phyloP scores from a whole-genome alignment of 345 rosid species.

The Melaleuca alternifolia region DNA sequence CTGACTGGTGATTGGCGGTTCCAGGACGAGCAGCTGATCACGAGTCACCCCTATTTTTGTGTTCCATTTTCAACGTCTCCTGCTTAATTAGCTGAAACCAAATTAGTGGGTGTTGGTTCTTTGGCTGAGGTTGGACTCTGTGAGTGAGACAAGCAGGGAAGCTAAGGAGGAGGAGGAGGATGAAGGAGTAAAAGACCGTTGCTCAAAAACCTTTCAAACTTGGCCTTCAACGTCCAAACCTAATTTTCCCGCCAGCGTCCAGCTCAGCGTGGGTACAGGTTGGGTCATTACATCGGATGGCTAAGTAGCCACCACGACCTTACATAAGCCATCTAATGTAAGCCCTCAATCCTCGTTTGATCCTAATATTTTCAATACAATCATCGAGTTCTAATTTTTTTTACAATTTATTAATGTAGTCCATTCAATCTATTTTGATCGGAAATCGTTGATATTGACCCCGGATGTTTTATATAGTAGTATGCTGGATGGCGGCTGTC shows the following conservation, averaged over 20 bases:
- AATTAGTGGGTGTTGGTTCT: neutral
- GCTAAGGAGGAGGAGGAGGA: neutral
- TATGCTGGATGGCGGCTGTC: no score
- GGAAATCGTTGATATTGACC: no score
- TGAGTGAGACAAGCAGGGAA: neutral
- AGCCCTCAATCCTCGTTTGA: no score
- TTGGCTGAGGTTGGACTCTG: neutral
- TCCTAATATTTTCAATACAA: no score
- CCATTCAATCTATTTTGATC: no score
- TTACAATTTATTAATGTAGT: no score
- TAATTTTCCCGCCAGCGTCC: slow-evolving; percentile 33
- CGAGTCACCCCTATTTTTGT: neutral
- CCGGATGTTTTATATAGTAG: no score
- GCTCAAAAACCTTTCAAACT: slow-evolving; percentile 25
- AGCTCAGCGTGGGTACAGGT: neutral
- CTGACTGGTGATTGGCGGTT: slow-evolving; percentile 5
- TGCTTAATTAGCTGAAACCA: neutral
- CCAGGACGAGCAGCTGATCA: neutral
- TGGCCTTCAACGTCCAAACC: slow-evolving; percentile 17
- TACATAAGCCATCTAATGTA: neutral
- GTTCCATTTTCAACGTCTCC: neutral
- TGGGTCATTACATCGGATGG: neutral
- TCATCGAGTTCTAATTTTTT: no score
- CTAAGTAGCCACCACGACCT: neutral
- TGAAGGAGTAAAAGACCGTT: neutral